These are phyloP conservation scores for Crithidia brevicula DNA, from an alignment of 208 protist genomes.

Conservation along the genomic window DNA sequence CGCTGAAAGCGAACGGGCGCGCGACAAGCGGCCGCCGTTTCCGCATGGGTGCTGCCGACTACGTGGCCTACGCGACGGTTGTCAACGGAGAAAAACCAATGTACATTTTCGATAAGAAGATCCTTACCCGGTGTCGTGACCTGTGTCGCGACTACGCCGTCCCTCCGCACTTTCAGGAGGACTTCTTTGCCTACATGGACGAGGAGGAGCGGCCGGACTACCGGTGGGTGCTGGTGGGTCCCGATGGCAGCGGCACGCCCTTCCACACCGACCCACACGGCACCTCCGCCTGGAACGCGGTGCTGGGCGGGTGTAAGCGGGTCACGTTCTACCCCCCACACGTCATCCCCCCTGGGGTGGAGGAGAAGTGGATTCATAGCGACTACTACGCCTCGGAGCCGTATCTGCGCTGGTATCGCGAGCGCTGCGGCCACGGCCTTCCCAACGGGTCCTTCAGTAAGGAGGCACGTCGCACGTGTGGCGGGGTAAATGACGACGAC, in stretches of 20 bases:
- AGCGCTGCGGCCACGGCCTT: background rate
- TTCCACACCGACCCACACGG: conserved; percentile 54
- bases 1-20: conserved; percentile 44
- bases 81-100: conserved; percentile 45
- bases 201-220: conserved; percentile 50
- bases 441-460: conserved; percentile 6
- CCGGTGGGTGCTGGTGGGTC: conserved; percentile 45
- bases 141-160: conserved; percentile 35
- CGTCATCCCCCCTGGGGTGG: conserved; percentile 42
- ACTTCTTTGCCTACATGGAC: conserved; percentile 41
- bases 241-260: conserved; percentile 40
- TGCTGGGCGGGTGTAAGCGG: conserved; percentile 41
- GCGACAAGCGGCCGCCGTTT: conserved; percentile 32
- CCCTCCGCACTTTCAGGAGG: conserved; percentile 36
- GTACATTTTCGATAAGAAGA: conserved; percentile 60
- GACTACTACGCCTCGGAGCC: conserved; percentile 54
- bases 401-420: conserved; percentile 42
- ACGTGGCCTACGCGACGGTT: conserved; percentile 31
- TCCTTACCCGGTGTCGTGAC: conserved; percentile 4
- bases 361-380: conserved; percentile 39
- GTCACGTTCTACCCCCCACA: conserved; percentile 49
- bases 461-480: too few species aligned
- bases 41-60: conserved; percentile 33
- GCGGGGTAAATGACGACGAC: too few species aligned
- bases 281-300: conserved; percentile 52